Percentiles rank a stretch among this genome's conserved stretches.
Evolutionary conservation across 441 rosid genomes (phyloP).

Genomic region (Pelargonium citronellum): DNA sequence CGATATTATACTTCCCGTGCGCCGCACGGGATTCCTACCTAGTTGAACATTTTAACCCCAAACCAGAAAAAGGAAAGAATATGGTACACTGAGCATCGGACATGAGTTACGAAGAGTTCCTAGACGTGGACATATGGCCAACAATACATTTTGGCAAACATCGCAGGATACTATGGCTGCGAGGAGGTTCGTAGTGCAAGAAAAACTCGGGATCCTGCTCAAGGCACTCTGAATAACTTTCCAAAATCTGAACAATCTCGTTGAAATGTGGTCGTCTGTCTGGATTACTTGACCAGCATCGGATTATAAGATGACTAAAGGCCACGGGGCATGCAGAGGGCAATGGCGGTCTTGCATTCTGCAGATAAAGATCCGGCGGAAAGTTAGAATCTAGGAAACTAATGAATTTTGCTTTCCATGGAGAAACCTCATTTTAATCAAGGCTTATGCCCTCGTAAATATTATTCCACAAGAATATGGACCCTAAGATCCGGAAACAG

Average conservation of each 20-base stretch:
- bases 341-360: conserved; percentile 70
- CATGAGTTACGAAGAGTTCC: conserved; percentile 15
- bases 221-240: conserved; percentile 41
- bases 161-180: conserved; percentile 21
- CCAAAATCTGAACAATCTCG: conserved; percentile 52
- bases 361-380: conserved; percentile 21
- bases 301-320: conserved; percentile 41
- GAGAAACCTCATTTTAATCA: neutral
- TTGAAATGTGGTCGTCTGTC: conserved; percentile 51
- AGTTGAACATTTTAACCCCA: conserved; percentile 10
- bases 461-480: too few relatives aligned
- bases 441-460: too few relatives aligned
- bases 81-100: conserved; percentile 28
- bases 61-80: conserved; percentile 13
- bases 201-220: conserved; percentile 53
- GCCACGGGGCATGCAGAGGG: conserved; percentile 53
- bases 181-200: conserved; percentile 32
- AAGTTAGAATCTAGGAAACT: conserved; percentile 4
- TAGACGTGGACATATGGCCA: neutral
- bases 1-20: too few relatives aligned
- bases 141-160: conserved; percentile 43
- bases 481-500: too few relatives aligned
- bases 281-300: conserved; percentile 68
- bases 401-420: neutral
- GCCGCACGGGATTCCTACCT: neutral